These are phyloP conservation scores for Fraxinus sp. DNA, from an alignment of 305 asterid species.

Conservation along the genomic window DNA sequence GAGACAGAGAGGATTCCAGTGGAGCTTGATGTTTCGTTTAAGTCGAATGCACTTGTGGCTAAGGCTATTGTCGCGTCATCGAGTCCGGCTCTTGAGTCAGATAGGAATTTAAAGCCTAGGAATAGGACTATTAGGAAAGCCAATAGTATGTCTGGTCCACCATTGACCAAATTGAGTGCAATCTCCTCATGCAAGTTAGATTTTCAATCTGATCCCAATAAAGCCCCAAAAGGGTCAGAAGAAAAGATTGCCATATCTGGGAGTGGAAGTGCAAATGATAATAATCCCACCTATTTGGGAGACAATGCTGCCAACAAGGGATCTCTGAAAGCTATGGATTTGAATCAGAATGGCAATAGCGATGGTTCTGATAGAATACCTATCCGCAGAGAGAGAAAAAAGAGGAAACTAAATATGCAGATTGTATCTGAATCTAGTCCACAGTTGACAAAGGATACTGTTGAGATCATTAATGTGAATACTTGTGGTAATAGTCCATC, in stretches of 20 bases:
- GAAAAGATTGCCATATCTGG: slow-evolving; percentile 34
- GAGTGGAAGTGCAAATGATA: slow-evolving; percentile 19
- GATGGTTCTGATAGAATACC: slow-evolving; percentile 26
- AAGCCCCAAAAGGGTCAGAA: slow-evolving; percentile 29
- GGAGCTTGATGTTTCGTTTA: slow-evolving; percentile 78
- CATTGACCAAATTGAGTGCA: slow-evolving; percentile 27
- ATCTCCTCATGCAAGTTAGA: slow-evolving; percentile 28
- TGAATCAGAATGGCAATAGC: slow-evolving; percentile 23
- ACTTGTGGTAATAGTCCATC: slow-evolving; percentile 20
- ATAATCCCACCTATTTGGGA: slow-evolving; percentile 22
- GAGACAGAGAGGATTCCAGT: slow-evolving; percentile 53
- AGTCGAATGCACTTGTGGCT: slow-evolving; percentile 80
- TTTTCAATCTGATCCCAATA: slow-evolving; percentile 32
- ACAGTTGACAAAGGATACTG: slow-evolving; percentile 25
- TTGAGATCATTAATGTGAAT: slow-evolving; percentile 17
- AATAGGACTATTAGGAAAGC: slow-evolving; percentile 33
- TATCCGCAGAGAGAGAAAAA: slow-evolving; percentile 33
- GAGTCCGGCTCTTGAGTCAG: slow-evolving; percentile 35
- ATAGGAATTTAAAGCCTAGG: slow-evolving; percentile 26
- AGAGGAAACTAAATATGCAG: slow-evolving; percentile 29
- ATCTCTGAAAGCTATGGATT: slow-evolving; percentile 16
- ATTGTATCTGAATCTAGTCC: slow-evolving; percentile 23
- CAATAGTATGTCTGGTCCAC: slow-evolving; percentile 30
- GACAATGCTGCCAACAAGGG: slow-evolving; percentile 24
- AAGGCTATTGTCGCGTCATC: slow-evolving; percentile 64